Evolutionary conservation across 2,329 filamentous ascomycete species (phyloP).

Genomic region (Sporothrix brunneoviolacea): DNA sequence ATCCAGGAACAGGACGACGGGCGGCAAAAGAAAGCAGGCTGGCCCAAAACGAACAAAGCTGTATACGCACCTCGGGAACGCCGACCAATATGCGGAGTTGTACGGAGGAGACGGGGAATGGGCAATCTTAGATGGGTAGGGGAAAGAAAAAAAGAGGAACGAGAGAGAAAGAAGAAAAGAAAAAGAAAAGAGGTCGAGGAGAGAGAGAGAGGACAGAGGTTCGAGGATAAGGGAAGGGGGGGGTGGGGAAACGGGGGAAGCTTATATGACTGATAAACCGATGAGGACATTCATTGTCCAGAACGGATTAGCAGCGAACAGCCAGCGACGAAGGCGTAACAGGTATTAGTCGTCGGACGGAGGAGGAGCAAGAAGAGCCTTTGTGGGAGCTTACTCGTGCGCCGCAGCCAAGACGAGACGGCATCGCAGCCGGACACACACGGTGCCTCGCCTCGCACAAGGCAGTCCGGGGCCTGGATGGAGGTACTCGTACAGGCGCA

Average conservation of each 20-base stretch:
- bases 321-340: no score
- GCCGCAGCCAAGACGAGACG: no score
- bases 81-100: conserved; percentile 2
- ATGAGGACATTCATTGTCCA: background rate
- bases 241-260: conserved; percentile 1
- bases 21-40: background rate
- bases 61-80: conserved; percentile 8
- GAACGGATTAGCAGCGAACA: no score
- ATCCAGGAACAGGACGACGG: background rate
- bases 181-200: background rate
- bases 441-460: no score
- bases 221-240: background rate
- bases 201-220: background rate
- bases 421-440: no score
- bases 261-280: conserved; percentile 12
- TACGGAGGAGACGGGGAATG: background rate
- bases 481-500: no score
- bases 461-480: no score
- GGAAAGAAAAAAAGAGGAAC: background rate
- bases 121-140: background rate
- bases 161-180: background rate
- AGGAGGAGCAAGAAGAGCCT: no score
- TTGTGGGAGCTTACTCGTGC: no score
- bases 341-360: background rate
- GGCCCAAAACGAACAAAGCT: background rate